Conservation (phyloP, 169 alveolate species). For the Besnoitia besnoiti region DNA sequence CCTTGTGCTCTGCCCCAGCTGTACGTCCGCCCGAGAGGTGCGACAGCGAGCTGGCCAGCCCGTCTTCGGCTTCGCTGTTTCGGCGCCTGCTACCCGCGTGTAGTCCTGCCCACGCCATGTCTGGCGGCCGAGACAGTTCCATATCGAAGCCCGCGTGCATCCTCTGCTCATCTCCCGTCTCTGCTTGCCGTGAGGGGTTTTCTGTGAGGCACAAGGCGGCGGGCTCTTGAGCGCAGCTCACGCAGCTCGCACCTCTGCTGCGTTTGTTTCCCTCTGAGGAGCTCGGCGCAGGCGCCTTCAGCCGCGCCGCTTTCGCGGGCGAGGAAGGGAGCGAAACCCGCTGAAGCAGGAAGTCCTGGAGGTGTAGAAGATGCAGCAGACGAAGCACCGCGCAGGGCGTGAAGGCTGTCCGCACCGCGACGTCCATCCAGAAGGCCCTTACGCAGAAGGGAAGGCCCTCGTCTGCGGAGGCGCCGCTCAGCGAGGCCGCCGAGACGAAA, state of each 20-base stretch:
- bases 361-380: slow-evolving; percentile 2
- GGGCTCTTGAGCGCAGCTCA: too few species aligned
- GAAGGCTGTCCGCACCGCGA: slow-evolving; percentile 20
- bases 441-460: background rate
- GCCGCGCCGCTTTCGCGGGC: background rate
- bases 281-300: background rate
- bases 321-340: background rate
- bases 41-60: background rate
- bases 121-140: too few species aligned
- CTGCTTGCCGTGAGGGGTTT: too few species aligned
- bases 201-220: too few species aligned
- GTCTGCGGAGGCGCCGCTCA: background rate
- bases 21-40: background rate
- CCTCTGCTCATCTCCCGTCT: too few species aligned
- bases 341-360: background rate
- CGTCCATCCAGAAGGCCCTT: slow-evolving; percentile 3
- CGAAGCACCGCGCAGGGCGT: background rate
- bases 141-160: too few species aligned
- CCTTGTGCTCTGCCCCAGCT: background rate
- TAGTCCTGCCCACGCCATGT: too few species aligned
- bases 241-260: too few species aligned
- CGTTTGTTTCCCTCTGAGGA: background rate
- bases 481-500: background rate
- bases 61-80: background rate
- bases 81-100: background rate